phyloP scores from a whole-genome alignment of 176 grass and related monocot species.

The Carex myosuroides region DNA sequence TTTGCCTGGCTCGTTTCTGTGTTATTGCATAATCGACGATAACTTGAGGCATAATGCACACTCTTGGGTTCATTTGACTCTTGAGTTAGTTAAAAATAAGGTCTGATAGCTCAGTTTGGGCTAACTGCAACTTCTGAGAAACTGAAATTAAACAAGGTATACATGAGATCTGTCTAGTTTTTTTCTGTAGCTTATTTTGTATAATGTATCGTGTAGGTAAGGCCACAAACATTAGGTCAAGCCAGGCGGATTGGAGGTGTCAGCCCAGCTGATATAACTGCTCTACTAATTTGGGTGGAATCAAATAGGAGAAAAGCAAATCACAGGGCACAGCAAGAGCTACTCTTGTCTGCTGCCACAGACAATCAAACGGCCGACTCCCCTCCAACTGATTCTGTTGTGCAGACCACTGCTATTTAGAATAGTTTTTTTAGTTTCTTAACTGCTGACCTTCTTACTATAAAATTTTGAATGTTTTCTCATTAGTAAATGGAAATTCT shows the following conservation, averaged over 20 bases:
- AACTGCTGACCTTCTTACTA: neutral
- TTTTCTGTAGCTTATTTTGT: neutral
- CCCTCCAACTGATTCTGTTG: conserved; percentile 26
- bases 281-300: conserved; percentile 82
- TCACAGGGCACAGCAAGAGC: conserved; percentile 39
- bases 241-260: conserved; percentile 84
- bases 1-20: neutral
- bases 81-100: neutral
- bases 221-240: conserved; percentile 79
- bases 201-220: conserved; percentile 34
- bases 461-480: neutral
- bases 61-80: neutral
- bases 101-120: neutral
- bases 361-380: conserved; percentile 31
- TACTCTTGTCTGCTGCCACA: conserved; percentile 26
- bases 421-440: neutral
- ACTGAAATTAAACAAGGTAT: neutral
- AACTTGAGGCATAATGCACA: neutral
- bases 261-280: conserved; percentile 85
- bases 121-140: neutral
- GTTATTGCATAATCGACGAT: neutral
- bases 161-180: neutral
- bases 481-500: neutral
- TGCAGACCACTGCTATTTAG: conserved; percentile 29
- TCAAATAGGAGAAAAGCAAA: conserved; percentile 55